Evolutionary conservation across 1,284 basidiomycete species (phyloP).

Genomic region (Rhodotorula sp.): DNA sequence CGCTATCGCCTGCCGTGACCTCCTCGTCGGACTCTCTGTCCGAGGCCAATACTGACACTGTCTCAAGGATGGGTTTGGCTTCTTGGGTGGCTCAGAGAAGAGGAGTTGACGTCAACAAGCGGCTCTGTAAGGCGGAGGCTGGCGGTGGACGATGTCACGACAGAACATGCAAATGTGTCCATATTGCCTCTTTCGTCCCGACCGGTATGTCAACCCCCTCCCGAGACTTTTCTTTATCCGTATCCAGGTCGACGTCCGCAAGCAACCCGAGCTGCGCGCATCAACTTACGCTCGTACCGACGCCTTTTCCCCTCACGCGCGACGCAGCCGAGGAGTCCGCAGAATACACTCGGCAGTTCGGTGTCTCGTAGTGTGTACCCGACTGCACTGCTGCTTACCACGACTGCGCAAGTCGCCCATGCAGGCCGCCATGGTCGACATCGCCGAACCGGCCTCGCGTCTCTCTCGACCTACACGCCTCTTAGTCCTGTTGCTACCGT

Average conservation of each 20-base stretch:
- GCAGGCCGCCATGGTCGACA: neutral
- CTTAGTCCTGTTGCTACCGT: neutral
- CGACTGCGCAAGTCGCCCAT: no score
- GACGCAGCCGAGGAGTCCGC: slow-evolving; percentile 16
- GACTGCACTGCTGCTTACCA: no score
- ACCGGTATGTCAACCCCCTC: slow-evolving; percentile 14
- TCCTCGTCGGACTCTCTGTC: neutral
- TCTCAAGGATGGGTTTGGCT: slow-evolving; percentile 14
- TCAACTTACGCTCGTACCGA: neutral
- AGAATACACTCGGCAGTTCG: neutral
- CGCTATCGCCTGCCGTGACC: neutral
- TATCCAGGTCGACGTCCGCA: no score
- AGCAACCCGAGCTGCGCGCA: no score
- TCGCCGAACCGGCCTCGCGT: neutral
- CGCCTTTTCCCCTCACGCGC: neutral
- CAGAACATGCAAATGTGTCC: slow-evolving; percentile 20
- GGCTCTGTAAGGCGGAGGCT: slow-evolving; percentile 32
- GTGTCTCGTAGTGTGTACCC: no score
- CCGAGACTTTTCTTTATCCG: no score
- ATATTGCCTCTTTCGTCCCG: slow-evolving; percentile 8
- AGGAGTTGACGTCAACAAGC: slow-evolving; percentile 15
- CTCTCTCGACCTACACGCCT: neutral
- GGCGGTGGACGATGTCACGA: slow-evolving; percentile 28
- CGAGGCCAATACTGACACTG: neutral
- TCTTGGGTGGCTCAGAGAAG: slow-evolving; percentile 24